These are phyloP conservation scores for Macadamia tetraphylla DNA, from an alignment of 164 flowering plant genomes.

Conservation along the genomic window DNA sequence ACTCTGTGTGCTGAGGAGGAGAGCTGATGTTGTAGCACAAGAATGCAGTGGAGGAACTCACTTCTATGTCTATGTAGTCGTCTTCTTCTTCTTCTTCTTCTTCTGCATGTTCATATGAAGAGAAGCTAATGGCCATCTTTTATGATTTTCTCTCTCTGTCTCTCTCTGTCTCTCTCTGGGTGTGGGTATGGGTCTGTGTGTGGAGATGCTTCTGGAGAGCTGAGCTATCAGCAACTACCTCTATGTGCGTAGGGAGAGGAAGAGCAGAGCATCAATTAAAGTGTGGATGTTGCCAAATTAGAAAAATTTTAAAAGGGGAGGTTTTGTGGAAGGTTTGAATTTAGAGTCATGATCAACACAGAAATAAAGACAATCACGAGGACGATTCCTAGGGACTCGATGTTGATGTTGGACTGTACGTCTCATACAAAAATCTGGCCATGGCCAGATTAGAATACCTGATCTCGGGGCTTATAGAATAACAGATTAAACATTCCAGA, in stretches of 20 bases:
- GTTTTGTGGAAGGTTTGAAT: neutral
- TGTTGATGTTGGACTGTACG: no score
- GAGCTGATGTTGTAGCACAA: conserved; percentile 22
- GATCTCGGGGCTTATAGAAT: no score
- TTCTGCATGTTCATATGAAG: conserved; percentile 36
- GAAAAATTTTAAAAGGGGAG: neutral
- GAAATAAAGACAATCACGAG: no score
- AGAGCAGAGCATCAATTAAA: neutral
- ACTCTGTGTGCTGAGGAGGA: conserved; percentile 46
- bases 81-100: conserved; percentile 81
- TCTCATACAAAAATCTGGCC: no score
- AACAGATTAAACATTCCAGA: no score
- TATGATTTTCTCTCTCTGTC: neutral
- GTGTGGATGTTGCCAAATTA: neutral
- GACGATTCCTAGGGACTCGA: no score
- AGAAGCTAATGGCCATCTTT: conserved; percentile 25
- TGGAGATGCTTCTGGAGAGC: neutral
- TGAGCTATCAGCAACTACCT: neutral
- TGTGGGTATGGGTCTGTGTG: neutral
- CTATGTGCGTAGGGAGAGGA: neutral
- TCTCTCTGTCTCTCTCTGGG: neutral
- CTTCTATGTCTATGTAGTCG: conserved; percentile 86
- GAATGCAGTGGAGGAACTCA: conserved; percentile 33
- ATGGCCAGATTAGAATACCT: no score
- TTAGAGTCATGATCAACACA: neutral